phyloP scores from a whole-genome alignment of 169 alveolate species.

The Cryptosporidium xiaoi region DNA sequence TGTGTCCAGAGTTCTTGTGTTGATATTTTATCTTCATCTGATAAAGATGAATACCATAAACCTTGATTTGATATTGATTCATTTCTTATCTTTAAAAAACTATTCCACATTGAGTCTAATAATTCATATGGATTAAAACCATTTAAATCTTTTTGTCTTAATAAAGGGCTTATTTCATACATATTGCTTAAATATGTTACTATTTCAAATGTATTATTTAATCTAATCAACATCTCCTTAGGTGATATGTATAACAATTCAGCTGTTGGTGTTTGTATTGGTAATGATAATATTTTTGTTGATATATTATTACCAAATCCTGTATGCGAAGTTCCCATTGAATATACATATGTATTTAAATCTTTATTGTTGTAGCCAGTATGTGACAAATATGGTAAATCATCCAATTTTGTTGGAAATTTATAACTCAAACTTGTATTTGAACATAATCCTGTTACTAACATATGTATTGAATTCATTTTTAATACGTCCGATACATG shows the following conservation, averaged over 20 bases:
- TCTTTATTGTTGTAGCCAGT: conserved; percentile 59
- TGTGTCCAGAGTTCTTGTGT: conserved; percentile 71
- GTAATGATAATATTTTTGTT: conserved; percentile 55
- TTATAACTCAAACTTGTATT: conserved; percentile 54
- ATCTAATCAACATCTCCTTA: conserved; percentile 59
- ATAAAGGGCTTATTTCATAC: conserved; percentile 51
- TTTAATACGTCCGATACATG: conserved; percentile 26
- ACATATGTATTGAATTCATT: conserved; percentile 55
- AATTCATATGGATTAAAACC: conserved; percentile 63
- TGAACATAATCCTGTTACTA: conserved; percentile 59
- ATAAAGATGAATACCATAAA: conserved; percentile 71
- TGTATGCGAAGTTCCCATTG: conserved; percentile 68
- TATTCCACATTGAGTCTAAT: conserved; percentile 59
- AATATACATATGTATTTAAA: conserved; percentile 63
- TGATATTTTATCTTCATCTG: conserved; percentile 57
- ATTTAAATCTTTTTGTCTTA: conserved; percentile 39
- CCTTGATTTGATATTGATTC: conserved; percentile 62
- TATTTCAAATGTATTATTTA: conserved; percentile 48
- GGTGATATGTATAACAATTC: conserved; percentile 68
- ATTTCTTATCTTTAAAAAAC: conserved; percentile 47
- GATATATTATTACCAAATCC: conserved; percentile 68
- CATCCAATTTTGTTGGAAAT: conserved; percentile 65
- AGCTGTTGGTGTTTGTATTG: conserved; percentile 68
- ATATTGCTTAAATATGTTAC: conserved; percentile 23
- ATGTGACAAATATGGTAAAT: conserved; percentile 56